Evolutionary conservation across 495 filamentous ascomycete genomes (phyloP).

Genomic region (Annulohypoxylon nitens): DNA sequence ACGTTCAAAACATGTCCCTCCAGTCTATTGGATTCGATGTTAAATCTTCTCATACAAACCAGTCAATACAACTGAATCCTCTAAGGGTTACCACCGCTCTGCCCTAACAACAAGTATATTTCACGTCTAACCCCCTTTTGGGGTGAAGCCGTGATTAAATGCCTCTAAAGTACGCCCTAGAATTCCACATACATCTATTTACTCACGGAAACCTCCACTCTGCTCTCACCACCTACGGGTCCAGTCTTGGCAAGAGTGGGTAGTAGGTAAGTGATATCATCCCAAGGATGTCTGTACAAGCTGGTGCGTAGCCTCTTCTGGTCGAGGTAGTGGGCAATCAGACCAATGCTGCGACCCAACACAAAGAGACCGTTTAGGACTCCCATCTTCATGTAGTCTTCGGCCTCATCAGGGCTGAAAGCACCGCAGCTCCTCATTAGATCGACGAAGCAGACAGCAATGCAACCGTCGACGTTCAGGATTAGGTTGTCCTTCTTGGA

Average conservation of each 20-base stretch:
- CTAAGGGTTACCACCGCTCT: slow-evolving; percentile 17
- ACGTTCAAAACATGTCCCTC: slow-evolving; percentile 32
- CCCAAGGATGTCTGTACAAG: slow-evolving; percentile 98
- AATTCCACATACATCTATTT: slow-evolving; percentile 34
- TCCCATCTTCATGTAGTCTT: slow-evolving; percentile 91
- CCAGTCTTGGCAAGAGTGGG: slow-evolving; percentile 80
- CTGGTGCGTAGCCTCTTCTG: slow-evolving; percentile 99
- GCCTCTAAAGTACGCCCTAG: slow-evolving; percentile 34
- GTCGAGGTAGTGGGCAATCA: slow-evolving; percentile 99
- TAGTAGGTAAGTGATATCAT: slow-evolving; percentile 96
- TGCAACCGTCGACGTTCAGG: slow-evolving; percentile 97
- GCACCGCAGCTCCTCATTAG: slow-evolving; percentile 97
- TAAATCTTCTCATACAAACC: slow-evolving; percentile 41
- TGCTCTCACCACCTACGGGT: slow-evolving; percentile 86
- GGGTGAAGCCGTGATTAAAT: slow-evolving; percentile 14
- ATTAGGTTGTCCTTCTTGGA: slow-evolving; percentile 99
- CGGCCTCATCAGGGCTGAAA: slow-evolving; percentile 85
- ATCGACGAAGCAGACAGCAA: slow-evolving; percentile 99
- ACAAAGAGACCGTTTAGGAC: slow-evolving; percentile 99
- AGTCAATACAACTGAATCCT: slow-evolving; percentile 29
- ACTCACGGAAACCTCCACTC: slow-evolving; percentile 85
- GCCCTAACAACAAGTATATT: slow-evolving; percentile 23
- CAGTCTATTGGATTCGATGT: slow-evolving; percentile 24
- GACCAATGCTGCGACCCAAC: slow-evolving; percentile 92
- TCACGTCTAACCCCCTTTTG: slow-evolving; percentile 14